Evolutionary conservation across 305 asterid genomes (phyloP).

Genomic region (Fraxinus floribunda): DNA sequence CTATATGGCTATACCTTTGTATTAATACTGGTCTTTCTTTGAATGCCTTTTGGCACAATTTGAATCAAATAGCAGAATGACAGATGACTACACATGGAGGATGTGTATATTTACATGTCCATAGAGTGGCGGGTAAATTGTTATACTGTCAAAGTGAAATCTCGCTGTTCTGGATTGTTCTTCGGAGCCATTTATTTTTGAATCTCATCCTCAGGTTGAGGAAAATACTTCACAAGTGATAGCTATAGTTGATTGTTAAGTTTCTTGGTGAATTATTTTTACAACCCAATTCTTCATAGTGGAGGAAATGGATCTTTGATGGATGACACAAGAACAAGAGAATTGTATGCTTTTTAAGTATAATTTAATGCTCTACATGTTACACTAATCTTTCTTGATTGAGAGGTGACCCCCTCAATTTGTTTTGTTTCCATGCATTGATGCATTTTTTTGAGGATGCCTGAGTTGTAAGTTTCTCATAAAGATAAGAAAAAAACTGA

Average conservation of each 20-base stretch:
- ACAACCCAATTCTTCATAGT: neutral
- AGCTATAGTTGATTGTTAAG: constrained; percentile 3
- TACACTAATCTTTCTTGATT: neutral
- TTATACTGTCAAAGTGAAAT: constrained; percentile 17
- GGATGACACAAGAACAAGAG: neutral
- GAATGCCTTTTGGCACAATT: neutral
- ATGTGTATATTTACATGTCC: neutral
- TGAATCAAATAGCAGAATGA: constrained; percentile 1
- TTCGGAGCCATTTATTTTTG: constrained; percentile 6
- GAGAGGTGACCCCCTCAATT: neutral
- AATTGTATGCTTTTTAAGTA: neutral
- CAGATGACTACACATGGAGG: neutral
- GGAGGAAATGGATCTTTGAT: constrained; percentile 9
- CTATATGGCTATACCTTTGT: neutral
- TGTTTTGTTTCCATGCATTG: neutral
- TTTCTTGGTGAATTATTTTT: neutral
- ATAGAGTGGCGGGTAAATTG: neutral
- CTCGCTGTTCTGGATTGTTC: constrained; percentile 3
- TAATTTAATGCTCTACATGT: neutral
- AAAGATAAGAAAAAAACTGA: neutral
- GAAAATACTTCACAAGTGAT: constrained; percentile 8
- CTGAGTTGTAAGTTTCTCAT: neutral
- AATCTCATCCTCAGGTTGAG: constrained; percentile 17
- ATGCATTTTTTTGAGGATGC: neutral
- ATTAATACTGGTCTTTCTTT: neutral